A percentile compares a stretch with the other conserved stretches of the same genome.
Conservation (phyloP, 2,329 filamentous ascomycete species). For the Penicillium freii region DNA sequence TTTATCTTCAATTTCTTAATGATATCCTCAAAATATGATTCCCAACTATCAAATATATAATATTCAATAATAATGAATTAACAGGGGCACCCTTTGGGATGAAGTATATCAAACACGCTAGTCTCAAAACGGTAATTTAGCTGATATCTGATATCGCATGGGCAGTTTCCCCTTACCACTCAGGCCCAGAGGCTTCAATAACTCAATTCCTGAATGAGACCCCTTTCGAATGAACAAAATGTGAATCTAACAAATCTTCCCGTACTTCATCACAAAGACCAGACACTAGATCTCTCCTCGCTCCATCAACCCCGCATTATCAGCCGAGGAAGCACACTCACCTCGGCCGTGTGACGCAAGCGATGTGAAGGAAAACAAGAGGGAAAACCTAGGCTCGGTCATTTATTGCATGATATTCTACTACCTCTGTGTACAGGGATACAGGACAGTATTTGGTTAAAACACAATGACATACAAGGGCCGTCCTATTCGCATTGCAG, state of each 20-base stretch:
- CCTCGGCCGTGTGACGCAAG: constrained; percentile 2
- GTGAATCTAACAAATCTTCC: neutral
- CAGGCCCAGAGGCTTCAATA: neutral
- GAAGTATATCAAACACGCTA: neutral
- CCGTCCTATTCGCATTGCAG: constrained; percentile 26
- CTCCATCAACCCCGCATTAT: neutral
- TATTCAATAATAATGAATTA: neutral
- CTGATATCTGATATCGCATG: neutral
- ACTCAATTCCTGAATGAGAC: neutral
- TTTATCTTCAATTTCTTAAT: neutral
- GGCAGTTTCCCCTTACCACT: neutral
- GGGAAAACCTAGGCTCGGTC: neutral
- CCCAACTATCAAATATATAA: neutral
- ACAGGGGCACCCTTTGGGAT: neutral
- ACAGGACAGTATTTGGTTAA: neutral
- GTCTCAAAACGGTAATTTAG: neutral
- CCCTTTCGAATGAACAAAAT: neutral
- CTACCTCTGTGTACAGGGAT: neutral
- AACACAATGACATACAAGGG: constrained; percentile 19
- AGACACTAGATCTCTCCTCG: neutral
- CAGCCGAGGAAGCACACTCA: constrained; percentile 7
- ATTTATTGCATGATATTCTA: no score
- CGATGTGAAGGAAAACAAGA: neutral
- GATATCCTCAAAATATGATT: neutral
- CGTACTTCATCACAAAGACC: neutral